These are phyloP conservation scores for Dillenia suffruticosa DNA, from an alignment of 164 flowering plant species.

Conservation along the genomic window DNA sequence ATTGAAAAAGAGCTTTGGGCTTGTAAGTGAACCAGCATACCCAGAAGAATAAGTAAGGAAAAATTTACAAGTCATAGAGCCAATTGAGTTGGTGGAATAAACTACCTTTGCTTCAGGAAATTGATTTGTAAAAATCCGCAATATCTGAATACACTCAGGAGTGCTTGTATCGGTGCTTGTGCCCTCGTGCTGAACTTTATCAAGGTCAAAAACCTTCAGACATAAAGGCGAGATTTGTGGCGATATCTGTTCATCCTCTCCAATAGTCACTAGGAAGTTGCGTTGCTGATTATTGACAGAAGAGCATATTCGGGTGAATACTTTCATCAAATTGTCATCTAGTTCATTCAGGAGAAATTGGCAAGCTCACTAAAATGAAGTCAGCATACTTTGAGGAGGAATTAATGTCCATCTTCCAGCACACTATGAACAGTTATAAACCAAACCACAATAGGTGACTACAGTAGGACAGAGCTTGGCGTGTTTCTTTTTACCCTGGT, in stretches of 20 bases:
- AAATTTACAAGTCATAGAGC: too few species aligned
- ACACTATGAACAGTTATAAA: too few species aligned
- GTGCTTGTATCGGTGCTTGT: constrained; percentile 57
- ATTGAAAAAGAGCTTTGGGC: too few species aligned
- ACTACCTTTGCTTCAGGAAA: constrained; percentile 91
- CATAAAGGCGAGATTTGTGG: constrained; percentile 69
- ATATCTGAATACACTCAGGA: constrained; percentile 83
- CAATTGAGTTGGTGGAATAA: too few species aligned
- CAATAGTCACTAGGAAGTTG: constrained; percentile 79
- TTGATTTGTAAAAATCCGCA: constrained; percentile 85
- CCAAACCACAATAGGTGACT: too few species aligned
- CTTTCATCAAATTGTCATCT: constrained; percentile 3
- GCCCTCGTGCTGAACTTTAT: constrained; percentile 80
- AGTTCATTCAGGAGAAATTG: not conserved
- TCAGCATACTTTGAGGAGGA: too few species aligned
- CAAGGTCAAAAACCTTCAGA: constrained; percentile 92
- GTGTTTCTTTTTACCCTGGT: too few species aligned
- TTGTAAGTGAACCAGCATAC: too few species aligned
- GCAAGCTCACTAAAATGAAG: too few species aligned
- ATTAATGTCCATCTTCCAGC: too few species aligned
- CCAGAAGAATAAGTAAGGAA: too few species aligned
- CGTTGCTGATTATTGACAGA: constrained; percentile 57
- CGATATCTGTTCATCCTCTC: constrained; percentile 81
- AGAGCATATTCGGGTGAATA: not conserved
- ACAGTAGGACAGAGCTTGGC: too few species aligned